Evolutionary conservation across 257 asterid species (phyloP).

Genomic region (Capsicum baccatum): DNA sequence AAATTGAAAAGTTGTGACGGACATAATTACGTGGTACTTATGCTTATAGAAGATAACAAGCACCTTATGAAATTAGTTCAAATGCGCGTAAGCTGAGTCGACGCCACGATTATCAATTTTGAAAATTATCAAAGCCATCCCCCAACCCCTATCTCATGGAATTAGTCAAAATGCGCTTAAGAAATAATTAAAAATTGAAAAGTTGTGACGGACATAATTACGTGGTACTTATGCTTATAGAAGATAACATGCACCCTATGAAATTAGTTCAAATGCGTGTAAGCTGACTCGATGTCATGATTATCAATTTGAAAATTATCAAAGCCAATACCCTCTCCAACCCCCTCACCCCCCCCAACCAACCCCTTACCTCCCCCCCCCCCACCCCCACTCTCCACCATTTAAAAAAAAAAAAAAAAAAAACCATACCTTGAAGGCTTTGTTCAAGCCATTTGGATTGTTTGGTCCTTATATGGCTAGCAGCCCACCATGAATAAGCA

Average conservation of each 20-base stretch:
- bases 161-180: too few species aligned
- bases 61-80: neutral
- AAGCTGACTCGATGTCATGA: neutral
- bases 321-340: neutral
- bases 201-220: neutral
- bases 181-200: too few species aligned
- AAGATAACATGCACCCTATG: neutral
- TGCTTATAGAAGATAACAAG: neutral
- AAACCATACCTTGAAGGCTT: conserved; percentile 45
- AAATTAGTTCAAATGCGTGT: neutral
- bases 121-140: too few species aligned
- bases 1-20: too few species aligned
- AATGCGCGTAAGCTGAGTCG: too few species aligned
- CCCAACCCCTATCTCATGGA: too few species aligned
- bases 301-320: neutral
- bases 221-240: neutral
- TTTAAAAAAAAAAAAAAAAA: too few species aligned
- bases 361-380: neutral
- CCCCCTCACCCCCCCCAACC: neutral
- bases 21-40: neutral
- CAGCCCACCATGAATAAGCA: conserved; percentile 61
- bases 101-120: too few species aligned
- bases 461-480: conserved; percentile 55
- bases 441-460: conserved; percentile 58
- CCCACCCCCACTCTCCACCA: too few species aligned